Evolutionary conservation across 2,329 filamentous ascomycete species (phyloP).

Genomic region (Cytospora mali): DNA sequence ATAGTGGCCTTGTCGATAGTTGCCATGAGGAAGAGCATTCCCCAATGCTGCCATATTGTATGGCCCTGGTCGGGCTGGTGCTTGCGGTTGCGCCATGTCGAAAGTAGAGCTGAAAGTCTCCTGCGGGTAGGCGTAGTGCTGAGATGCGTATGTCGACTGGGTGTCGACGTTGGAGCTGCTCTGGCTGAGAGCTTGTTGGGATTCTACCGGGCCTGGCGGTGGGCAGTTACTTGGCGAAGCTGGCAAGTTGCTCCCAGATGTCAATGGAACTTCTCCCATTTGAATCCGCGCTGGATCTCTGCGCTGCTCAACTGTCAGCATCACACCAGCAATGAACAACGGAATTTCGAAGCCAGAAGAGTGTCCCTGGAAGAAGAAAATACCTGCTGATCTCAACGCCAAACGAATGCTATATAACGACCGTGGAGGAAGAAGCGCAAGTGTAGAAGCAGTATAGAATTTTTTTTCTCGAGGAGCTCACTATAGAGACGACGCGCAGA

Average conservation of each 20-base stretch:
- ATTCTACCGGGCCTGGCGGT: conserved; percentile 32
- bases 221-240: conserved; percentile 30
- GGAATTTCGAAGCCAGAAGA: not conserved
- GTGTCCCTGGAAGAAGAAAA: not conserved
- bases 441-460: conserved; percentile 3
- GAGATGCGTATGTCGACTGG: conserved; percentile 33
- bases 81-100: conserved; percentile 44
- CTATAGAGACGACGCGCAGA: conserved; percentile 15
- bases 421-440: not conserved
- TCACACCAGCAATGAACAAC: not conserved
- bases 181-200: conserved; percentile 31
- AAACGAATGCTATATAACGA: conserved; percentile 14
- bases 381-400: conserved; percentile 10
- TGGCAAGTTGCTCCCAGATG: conserved; percentile 36
- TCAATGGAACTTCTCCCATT: conserved; percentile 34
- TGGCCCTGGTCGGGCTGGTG: conserved; percentile 36
- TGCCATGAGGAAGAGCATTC: conserved; percentile 46
- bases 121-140: conserved; percentile 39
- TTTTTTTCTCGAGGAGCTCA: conserved; percentile 2
- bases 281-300: conserved; percentile 2
- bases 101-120: conserved; percentile 47
- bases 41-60: conserved; percentile 54
- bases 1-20: conserved; percentile 45
- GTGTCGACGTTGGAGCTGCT: conserved; percentile 31
- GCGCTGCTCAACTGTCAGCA: conserved; percentile 19